Evolutionary conservation across 83 land plant genomes (phyloP), one percentile per base, ranked within the genome.

Genomic region (Picea abies): DNA sequence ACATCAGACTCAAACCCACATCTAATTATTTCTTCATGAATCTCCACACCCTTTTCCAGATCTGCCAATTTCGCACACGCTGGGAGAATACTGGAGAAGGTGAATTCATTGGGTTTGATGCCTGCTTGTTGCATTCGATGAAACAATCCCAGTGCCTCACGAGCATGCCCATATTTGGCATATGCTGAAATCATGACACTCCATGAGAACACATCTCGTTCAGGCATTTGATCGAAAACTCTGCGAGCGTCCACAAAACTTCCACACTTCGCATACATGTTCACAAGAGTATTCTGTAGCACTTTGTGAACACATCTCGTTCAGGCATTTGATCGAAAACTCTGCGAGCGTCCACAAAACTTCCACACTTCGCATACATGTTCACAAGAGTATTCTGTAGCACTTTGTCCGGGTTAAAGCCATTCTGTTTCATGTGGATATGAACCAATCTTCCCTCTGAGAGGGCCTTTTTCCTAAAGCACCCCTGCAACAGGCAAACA

Each of bases 251-350:
- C 64, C 64, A 63, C 23, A 63, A 63, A 4, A 20, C 64, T 63
- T 63, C 64, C 64, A n/a, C 64, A 63, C 64, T 63, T 63, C 7
- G n/a, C 19, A 63, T 63, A 63, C 64, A 63, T 63, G 64, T 63
- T 63, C 22, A 63, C n/a, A 16, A 63, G 64, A 0, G 19, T 63
- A 69, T 69, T 69, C 19, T 69, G 73, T 29, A 35, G 19, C 1
- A 10, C 19, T 17, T 35, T 69, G 41, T 69, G n/a, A n/a, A n/a
- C n/a, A n/a, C n/a, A n/a, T n/a, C n/a, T n/a, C 20, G 64, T 62
- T 62, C 64, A 17, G 64, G 0, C 20, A 62, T 17, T 17, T 14
- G 22, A 16, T 62, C 64, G 64, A 62, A 62, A 62, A 62, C 5
- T n/a, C n/a, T 62, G n/a, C 64, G 22, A 62, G 64, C 64, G 20